Evolutionary conservation across 768 basidiomycete species (phyloP).

Genomic region (Rhizopogon sp.): DNA sequence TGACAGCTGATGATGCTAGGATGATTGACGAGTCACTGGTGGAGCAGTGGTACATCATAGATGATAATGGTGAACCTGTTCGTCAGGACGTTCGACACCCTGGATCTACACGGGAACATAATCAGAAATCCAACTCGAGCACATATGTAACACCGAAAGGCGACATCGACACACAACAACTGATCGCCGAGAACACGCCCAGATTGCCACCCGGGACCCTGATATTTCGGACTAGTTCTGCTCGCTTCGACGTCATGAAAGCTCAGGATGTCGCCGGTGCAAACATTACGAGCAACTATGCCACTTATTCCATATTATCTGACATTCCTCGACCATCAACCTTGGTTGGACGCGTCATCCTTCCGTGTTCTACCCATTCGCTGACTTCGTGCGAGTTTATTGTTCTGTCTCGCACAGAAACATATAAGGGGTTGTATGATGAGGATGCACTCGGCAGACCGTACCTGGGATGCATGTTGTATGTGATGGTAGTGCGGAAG

Average conservation of each 20-base stretch:
- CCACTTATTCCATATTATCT: constrained; percentile 2
- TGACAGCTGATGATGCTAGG: too few species aligned
- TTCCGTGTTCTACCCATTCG: constrained; percentile 10
- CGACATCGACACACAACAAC: not conserved
- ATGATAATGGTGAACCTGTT: not conserved
- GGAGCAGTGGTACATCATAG: constrained; percentile 9
- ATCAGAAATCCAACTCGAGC: not conserved
- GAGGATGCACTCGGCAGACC: not conserved
- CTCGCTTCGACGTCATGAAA: constrained; percentile 7
- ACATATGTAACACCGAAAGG: constrained; percentile 1
- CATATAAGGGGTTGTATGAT: not conserved
- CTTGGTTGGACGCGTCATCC: constrained; percentile 9
- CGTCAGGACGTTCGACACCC: constrained; percentile 6
- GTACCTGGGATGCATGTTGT: not conserved
- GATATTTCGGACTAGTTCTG: constrained; percentile 15
- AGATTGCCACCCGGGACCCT: constrained; percentile 11
- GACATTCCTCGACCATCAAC: not conserved
- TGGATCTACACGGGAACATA: not conserved
- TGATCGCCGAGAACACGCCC: not conserved
- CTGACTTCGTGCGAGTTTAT: constrained; percentile 10
- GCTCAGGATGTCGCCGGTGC: not conserved
- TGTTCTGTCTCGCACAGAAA: constrained; percentile 9
- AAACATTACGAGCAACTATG: constrained; percentile 5
- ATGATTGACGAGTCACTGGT: constrained; percentile 7
- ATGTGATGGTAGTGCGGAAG: not conserved